A percentile compares a stretch with the other conserved stretches of the same genome.
Evolutionary conservation across 805 yeast species (phyloP).

Genomic region (Yarrowia hollandica): DNA sequence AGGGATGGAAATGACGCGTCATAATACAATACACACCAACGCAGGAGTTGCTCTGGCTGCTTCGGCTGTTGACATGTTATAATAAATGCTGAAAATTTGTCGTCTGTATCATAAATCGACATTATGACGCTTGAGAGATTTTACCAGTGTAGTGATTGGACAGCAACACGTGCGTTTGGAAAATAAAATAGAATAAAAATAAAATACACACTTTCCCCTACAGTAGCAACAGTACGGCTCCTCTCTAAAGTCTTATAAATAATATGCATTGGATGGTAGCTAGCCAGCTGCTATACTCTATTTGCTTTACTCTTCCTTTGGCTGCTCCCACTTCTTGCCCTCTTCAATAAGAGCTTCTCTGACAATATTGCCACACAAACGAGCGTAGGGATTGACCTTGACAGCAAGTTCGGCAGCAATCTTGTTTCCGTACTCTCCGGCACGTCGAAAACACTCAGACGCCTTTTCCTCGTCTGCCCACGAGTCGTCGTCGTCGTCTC

Average conservation of each 20-base stretch:
- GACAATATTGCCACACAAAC: constrained; percentile 42
- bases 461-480: constrained; percentile 41
- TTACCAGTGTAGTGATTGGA: background rate
- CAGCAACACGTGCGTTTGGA: too few species aligned
- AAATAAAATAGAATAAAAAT: too few species aligned
- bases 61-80: too few species aligned
- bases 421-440: constrained; percentile 41
- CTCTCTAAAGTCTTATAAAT: background rate
- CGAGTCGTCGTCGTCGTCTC: constrained; percentile 18
- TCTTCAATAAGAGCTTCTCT: constrained; percentile 34
- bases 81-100: constrained; percentile 5
- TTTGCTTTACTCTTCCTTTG: background rate
- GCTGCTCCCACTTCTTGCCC: constrained; percentile 24
- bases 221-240: too few species aligned
- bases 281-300: too few species aligned
- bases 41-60: too few species aligned
- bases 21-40: too few species aligned
- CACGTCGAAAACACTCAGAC: constrained; percentile 36
- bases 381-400: constrained; percentile 41
- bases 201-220: background rate
- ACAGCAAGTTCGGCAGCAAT: constrained; percentile 37
- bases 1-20: too few species aligned
- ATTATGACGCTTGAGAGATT: background rate
- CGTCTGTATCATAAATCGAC: background rate
- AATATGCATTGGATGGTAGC: too few species aligned